phyloP scores from a whole-genome alignment of 2,329 filamentous ascomycete species.

The Lachnellula cervina region DNA sequence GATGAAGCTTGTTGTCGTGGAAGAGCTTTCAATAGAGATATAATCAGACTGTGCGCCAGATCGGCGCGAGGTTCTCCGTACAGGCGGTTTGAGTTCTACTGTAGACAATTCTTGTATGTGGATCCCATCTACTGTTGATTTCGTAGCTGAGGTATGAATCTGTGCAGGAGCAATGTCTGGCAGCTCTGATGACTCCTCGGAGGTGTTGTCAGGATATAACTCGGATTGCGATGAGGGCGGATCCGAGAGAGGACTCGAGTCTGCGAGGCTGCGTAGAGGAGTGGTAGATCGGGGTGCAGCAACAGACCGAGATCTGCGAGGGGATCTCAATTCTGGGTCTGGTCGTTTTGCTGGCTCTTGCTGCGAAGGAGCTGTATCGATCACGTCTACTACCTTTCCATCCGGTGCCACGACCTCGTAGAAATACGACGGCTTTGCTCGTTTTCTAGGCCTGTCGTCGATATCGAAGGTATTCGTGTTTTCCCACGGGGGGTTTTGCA shows the following conservation, averaged over 20 bases:
- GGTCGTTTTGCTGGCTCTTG: background rate
- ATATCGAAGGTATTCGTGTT: constrained; percentile 28
- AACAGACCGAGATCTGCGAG: constrained; percentile 5
- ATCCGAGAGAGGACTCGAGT: background rate
- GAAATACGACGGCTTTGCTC: constrained; percentile 25
- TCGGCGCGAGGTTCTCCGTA: background rate
- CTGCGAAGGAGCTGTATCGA: constrained; percentile 17
- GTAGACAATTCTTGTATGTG: background rate
- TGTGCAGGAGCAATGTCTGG: background rate
- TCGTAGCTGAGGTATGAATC: background rate
- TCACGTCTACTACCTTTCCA: constrained; percentile 24
- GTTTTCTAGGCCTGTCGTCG: constrained; percentile 31
- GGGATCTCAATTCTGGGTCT: constrained; percentile 6
- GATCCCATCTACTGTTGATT: background rate
- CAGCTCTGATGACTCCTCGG: background rate
- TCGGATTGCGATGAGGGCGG: background rate
- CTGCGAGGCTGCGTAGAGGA: background rate
- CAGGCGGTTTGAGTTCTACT: background rate
- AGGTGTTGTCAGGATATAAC: background rate
- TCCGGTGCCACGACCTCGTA: constrained; percentile 29
- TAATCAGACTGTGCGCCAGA: background rate
- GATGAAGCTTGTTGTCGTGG: background rate
- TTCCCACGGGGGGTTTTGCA: constrained; percentile 38
- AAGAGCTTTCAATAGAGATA: background rate
- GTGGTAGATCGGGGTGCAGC: constrained; percentile 3